Conservation (phyloP, 208 protist species). For the Blastocrithidia nonstop region DNA sequence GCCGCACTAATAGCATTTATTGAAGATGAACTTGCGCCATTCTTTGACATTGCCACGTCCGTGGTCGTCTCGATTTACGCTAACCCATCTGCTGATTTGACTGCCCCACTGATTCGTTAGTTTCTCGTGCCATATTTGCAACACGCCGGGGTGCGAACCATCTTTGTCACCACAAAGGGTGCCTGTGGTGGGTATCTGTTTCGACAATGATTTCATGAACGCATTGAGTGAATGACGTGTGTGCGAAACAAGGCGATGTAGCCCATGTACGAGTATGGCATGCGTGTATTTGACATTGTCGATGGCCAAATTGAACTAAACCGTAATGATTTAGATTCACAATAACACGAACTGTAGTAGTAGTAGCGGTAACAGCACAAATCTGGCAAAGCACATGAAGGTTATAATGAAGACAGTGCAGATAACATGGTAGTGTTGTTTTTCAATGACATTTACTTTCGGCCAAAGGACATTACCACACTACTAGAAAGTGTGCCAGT, state of each 20-base stretch:
- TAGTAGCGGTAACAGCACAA: not conserved
- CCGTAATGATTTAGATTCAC: not conserved
- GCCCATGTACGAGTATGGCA: constrained; percentile 41
- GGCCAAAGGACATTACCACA: constrained; percentile 30
- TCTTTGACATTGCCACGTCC: constrained; percentile 17
- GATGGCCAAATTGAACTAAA: constrained; percentile 2
- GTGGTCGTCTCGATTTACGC: constrained; percentile 62
- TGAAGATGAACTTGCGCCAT: constrained; percentile 42
- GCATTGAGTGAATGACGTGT: constrained; percentile 75
- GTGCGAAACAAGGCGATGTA: constrained; percentile 58
- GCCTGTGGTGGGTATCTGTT: constrained; percentile 21
- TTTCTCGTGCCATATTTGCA: constrained; percentile 42
- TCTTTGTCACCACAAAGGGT: constrained; percentile 33
- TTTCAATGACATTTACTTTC: constrained; percentile 71
- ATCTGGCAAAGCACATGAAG: not conserved
- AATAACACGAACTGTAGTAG: not conserved
- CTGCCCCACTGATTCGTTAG: constrained; percentile 14
- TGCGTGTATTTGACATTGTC: constrained; percentile 15
- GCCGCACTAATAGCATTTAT: constrained; percentile 43
- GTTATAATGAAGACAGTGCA: not conserved
- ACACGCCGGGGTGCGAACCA: constrained; percentile 14
- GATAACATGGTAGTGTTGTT: constrained; percentile 57
- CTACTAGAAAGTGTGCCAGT: constrained; percentile 39
- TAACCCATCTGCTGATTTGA: constrained; percentile 22
- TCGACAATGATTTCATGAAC: constrained; percentile 22